Base-by-base conservation (phyloP, 192 early-diverging fungal species). In the Backusella australiensis region DNA sequence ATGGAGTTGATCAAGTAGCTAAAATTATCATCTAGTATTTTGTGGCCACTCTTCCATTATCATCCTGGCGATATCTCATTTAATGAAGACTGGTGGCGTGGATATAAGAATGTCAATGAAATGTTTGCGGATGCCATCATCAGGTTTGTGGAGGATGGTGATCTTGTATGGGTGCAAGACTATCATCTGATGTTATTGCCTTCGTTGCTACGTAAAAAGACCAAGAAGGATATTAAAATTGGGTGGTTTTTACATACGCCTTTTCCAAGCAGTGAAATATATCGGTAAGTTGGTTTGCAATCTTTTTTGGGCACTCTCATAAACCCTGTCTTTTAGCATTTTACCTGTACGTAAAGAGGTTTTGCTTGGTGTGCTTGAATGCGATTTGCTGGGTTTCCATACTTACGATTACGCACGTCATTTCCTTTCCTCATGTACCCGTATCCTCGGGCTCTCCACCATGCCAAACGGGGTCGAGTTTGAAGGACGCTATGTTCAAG, bases 31-130 rank as follows among this genome's bases (percentile, higher is more conserved):
- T 38, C 34, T 75, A 14, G 94, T 79, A 98, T 99, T 72, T 90
- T 99, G 35, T 98, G 97, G 98, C 98, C 98, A 6, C 85, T 99
- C 63, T 99, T 99, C 86, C 98, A 99, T 83, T 99, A 99, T 83
- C 96, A 99, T 80, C 96, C 97, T 6, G 96, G 97, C 46, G 98
- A 99, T 85, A 97, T 99, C 78, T 90, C 92, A 6, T 99, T 99
- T 77, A 93, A 96, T 82, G 94, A 96, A 79, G 89, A 90, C 6
- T 91, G 95, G 81, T 99, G 96, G 96, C 92, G 95, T 12, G 96
- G 94, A 7, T 99, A 99, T 83, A 91, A 95, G 82, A 82, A 88
- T 32, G 97, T 95, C 71, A 99, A 99, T 87, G 71, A 73, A 39
- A 87, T 92, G 32, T 99, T 99, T 88, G 97, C 97, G 14, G 91